These are phyloP conservation scores for Senna tora DNA, from an alignment of 306 rosid genomes.

Conservation along the genomic window DNA sequence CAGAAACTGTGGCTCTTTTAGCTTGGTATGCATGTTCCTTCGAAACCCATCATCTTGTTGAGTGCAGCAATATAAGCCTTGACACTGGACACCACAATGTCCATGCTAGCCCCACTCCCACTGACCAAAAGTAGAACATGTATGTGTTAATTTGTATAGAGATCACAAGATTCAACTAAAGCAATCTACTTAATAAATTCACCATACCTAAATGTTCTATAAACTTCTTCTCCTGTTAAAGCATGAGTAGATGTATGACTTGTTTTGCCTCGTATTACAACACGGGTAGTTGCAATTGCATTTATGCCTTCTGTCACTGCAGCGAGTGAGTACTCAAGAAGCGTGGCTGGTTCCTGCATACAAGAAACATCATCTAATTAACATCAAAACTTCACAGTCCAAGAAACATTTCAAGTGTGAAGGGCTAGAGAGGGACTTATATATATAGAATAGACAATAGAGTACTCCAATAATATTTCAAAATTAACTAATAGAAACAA, in stretches of 20 bases:
- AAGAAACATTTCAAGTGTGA: too few relatives aligned
- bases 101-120: conserved; percentile 93
- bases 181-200: conserved; percentile 12
- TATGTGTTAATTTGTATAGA: conserved; percentile 16
- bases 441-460: too few relatives aligned
- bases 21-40: conserved; percentile 43
- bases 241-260: conserved; percentile 50
- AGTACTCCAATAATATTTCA: conserved; percentile 5
- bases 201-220: conserved; percentile 76
- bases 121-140: conserved; percentile 48
- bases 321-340: conserved; percentile 86
- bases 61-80: conserved; percentile 87
- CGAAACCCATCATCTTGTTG: conserved; percentile 87
- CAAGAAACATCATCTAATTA: too few relatives aligned
- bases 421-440: conserved; percentile 1
- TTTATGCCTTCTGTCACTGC: conserved; percentile 97
- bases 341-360: conserved; percentile 78
- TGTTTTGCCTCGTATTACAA: conserved; percentile 58
- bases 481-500: conserved; percentile 3
- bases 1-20: conserved; percentile 37
- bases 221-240: conserved; percentile 62
- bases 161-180: conserved; percentile 48
- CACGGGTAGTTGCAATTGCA: conserved; percentile 84
- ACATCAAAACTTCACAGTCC: too few relatives aligned
- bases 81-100: conserved; percentile 91